Conservation (phyloP, 345 rosid genomes). For the Acer saccharum region DNA sequence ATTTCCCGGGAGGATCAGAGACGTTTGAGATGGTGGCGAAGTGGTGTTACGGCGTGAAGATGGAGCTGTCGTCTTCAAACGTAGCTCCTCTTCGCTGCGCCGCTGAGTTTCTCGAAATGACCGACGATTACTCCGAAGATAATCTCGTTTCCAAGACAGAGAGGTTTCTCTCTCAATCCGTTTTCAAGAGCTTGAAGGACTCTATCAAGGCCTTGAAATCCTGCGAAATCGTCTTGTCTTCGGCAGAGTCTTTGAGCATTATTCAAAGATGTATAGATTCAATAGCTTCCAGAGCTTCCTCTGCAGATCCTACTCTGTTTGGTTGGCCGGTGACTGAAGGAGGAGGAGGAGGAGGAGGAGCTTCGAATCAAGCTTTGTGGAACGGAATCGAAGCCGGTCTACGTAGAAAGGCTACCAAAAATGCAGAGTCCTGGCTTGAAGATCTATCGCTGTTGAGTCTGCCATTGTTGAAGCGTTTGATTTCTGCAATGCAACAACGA, state of each 20-base stretch:
- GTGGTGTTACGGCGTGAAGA: conserved; percentile 92
- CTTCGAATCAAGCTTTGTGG: conserved; percentile 47
- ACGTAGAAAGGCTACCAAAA: conserved; percentile 38
- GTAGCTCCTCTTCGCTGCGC: conserved; percentile 89
- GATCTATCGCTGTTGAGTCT: conserved; percentile 61
- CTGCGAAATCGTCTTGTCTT: conserved; percentile 57
- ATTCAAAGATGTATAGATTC: conserved; percentile 67
- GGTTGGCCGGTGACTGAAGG: conserved; percentile 90
- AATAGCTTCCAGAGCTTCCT: conserved; percentile 61
- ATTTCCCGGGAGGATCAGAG: conserved; percentile 90
- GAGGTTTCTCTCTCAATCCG: conserved; percentile 64
- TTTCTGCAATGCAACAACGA: conserved; percentile 56
- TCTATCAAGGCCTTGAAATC: conserved; percentile 79
- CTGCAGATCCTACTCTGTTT: conserved; percentile 68
- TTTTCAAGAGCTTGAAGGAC: conserved; percentile 66
- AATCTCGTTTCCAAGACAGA: conserved; percentile 76
- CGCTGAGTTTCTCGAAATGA: conserved; percentile 86
- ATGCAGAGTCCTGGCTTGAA: conserved; percentile 67
- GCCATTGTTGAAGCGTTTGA: conserved; percentile 58
- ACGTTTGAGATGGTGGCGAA: conserved; percentile 85
- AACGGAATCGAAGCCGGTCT: conserved; percentile 53
- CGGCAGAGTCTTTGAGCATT: conserved; percentile 62
- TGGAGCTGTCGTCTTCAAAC: conserved; percentile 66
- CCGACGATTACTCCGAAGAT: conserved; percentile 76
- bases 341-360: conserved; percentile 27